These are phyloP conservation scores for Labyrinthula sp. DNA, from an alignment of 352 stramenopile genomes.

Conservation along the genomic window DNA sequence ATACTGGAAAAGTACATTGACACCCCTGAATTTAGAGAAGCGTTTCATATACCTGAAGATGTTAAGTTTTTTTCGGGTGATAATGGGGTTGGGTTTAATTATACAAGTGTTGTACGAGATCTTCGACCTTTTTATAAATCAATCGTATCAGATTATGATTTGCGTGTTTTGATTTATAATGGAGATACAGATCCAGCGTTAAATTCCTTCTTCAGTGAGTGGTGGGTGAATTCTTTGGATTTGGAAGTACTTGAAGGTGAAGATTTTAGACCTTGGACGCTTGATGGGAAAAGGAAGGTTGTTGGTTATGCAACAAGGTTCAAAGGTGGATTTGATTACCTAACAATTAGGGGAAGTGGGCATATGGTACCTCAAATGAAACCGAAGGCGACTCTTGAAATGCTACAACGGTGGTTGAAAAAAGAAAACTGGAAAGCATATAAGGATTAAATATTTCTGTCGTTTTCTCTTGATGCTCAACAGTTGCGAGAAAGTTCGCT, in stretches of 20 bases:
- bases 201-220: slow-evolving; percentile 40
- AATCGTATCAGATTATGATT: slow-evolving; percentile 16
- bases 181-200: slow-evolving; percentile 43
- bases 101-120: slow-evolving; percentile 40
- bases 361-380: slow-evolving; percentile 64
- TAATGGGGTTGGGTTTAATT: slow-evolving; percentile 36
- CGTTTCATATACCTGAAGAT: slow-evolving; percentile 47
- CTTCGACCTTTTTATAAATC: slow-evolving; percentile 37
- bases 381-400: slow-evolving; percentile 36
- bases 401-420: slow-evolving; percentile 38
- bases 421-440: slow-evolving; percentile 14
- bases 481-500: no score
- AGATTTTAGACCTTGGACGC: slow-evolving; percentile 41
- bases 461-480: no score
- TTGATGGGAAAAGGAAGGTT: slow-evolving; percentile 38
- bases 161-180: slow-evolving; percentile 43
- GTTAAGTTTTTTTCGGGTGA: slow-evolving; percentile 33
- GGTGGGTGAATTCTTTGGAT: slow-evolving; percentile 40
- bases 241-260: slow-evolving; percentile 35
- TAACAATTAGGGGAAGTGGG: slow-evolving; percentile 65
- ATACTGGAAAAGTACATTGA: slow-evolving; percentile 55
- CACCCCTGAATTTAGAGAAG: slow-evolving; percentile 41
- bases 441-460: no score
- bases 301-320: slow-evolving; percentile 43
- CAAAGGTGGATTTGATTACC: slow-evolving; percentile 43